These are phyloP conservation scores for Leptographium lundbergii DNA, from an alignment of 2,329 filamentous ascomycete genomes.

Conservation along the genomic window DNA sequence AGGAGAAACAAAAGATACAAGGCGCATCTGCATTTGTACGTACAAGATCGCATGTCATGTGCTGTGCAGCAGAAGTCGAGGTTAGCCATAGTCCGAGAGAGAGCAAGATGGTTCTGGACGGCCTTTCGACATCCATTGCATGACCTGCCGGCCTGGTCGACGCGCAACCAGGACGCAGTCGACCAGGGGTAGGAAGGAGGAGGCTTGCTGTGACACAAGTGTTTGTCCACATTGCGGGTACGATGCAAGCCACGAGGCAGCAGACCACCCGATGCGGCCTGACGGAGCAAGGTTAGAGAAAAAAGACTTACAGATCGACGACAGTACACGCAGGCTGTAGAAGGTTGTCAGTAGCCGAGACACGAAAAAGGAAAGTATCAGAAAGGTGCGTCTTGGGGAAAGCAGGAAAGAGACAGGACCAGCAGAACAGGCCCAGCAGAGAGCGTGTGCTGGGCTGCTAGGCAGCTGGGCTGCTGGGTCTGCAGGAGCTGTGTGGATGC, in stretches of 20 bases:
- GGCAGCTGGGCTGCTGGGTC: no score
- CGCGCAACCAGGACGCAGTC: background rate
- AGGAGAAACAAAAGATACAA: background rate
- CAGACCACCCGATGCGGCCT: no score
- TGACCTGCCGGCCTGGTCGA: background rate
- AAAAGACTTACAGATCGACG: slow-evolving; percentile 64
- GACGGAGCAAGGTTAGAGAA: background rate
- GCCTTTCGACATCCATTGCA: no score
- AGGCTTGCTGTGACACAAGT: background rate
- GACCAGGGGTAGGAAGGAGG: background rate
- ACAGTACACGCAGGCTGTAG: slow-evolving; percentile 75
- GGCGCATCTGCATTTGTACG: slow-evolving; percentile 24
- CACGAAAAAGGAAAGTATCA: background rate
- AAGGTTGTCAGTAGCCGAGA: slow-evolving; percentile 12
- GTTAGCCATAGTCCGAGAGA: slow-evolving; percentile 1
- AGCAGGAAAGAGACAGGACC: background rate
- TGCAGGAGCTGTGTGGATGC: no score
- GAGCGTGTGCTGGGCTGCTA: no score
- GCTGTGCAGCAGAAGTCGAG: slow-evolving; percentile 35
- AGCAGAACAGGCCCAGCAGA: background rate
- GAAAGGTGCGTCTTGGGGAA: background rate
- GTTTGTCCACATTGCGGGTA: background rate
- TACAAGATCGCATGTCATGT: slow-evolving; percentile 90
- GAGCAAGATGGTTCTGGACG: background rate
- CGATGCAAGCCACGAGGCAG: no score